Evolutionary conservation across 306 rosid genomes (phyloP).

Genomic region (Astragalus glycyphyllos): DNA sequence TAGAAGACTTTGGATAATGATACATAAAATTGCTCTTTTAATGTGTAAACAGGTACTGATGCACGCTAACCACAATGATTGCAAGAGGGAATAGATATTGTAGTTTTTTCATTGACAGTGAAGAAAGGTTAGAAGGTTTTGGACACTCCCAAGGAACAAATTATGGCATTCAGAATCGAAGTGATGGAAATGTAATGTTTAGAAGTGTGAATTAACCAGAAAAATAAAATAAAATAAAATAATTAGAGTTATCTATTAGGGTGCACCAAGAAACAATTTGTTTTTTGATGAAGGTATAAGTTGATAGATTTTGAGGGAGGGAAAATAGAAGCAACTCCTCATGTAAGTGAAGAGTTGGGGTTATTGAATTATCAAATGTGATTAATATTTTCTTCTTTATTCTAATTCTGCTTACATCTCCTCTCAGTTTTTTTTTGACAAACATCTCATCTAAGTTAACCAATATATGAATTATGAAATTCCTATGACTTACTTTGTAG

Average conservation of each 20-base stretch:
- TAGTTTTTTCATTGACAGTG: conserved; percentile 38
- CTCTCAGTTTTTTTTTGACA: no score
- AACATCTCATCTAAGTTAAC: no score
- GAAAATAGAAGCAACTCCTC: conserved; percentile 5
- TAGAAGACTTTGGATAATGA: no score
- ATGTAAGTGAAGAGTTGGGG: conserved; percentile 34
- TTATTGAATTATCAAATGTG: conserved; percentile 8
- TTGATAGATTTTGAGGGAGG: not conserved
- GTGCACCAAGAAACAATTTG: not conserved
- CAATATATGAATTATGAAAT: not conserved
- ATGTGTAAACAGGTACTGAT: conserved; percentile 54
- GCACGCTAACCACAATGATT: conserved; percentile 45
- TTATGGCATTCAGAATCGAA: conserved; percentile 21
- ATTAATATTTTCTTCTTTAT: not conserved
- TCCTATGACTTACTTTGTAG: no score
- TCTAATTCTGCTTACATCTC: conserved; percentile 1
- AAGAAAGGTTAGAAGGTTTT: conserved; percentile 37
- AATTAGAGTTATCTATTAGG: not conserved
- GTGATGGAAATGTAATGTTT: conserved; percentile 4
- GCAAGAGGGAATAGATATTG: conserved; percentile 42
- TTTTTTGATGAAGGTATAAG: conserved; percentile 3
- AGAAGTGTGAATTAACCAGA: conserved; percentile 18
- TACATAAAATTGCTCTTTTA: not conserved
- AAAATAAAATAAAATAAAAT: not conserved
- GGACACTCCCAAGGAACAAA: conserved; percentile 26